Conservation (phyloP, 257 asterid genomes). For the Nicotiana knightiana region DNA sequence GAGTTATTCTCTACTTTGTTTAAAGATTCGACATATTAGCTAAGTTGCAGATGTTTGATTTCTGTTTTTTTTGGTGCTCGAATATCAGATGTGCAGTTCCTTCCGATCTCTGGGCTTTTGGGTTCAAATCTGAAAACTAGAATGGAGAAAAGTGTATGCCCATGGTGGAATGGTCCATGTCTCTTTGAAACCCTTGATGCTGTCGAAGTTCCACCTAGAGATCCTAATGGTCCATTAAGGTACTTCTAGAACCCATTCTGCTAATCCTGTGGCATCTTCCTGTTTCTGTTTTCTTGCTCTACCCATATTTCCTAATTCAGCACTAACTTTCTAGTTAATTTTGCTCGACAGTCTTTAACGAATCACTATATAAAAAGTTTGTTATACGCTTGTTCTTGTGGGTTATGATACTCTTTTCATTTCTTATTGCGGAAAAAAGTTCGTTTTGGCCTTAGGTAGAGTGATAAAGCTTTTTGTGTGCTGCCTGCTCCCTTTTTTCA, state of each 20-base stretch:
- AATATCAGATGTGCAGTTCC: conserved; percentile 53
- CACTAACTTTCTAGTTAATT: neutral
- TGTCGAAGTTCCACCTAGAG: conserved; percentile 72
- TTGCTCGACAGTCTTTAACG: neutral
- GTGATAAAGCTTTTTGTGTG: neutral
- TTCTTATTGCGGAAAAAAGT: neutral
- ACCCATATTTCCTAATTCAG: neutral
- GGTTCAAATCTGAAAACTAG: conserved; percentile 76
- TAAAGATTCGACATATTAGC: neutral
- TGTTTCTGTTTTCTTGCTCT: neutral
- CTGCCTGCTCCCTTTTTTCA: neutral
- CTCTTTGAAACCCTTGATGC: conserved; percentile 94
- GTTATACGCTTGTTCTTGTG: neutral
- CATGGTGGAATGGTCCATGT: conserved; percentile 93
- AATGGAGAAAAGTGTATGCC: conserved; percentile 53
- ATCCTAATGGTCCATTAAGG: conserved; percentile 95
- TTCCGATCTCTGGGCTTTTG: conserved; percentile 87
- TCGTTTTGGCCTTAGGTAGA: neutral
- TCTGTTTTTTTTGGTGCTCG: neutral
- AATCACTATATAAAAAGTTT: neutral
- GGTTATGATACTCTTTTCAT: neutral
- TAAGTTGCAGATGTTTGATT: neutral
- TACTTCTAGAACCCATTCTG: conserved; percentile 17
- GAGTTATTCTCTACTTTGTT: neutral
- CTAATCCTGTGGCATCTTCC: neutral